Evolutionary conservation across 2,329 filamentous ascomycete genomes (phyloP).

Genomic region (Aureobasidium sp.): DNA sequence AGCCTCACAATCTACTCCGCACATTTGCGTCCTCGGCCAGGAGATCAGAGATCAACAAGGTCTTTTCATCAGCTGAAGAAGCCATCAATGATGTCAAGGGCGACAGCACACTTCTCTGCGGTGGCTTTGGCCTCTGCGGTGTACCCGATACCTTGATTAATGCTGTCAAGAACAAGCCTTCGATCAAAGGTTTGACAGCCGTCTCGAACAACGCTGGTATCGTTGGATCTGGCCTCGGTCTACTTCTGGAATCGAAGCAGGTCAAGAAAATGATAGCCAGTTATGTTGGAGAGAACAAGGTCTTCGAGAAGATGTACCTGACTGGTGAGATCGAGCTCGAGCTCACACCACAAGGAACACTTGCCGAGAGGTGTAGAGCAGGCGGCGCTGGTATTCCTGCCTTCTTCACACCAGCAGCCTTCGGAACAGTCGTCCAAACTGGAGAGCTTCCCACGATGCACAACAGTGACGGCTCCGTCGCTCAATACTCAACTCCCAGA

Average conservation of each 20-base stretch:
- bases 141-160: constrained; percentile 67
- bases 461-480: constrained; percentile 51
- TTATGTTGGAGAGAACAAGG: constrained; percentile 72
- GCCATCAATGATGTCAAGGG: constrained; percentile 65
- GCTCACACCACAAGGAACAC: constrained; percentile 67
- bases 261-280: constrained; percentile 66
- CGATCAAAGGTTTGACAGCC: constrained; percentile 56
- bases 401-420: constrained; percentile 69
- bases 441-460: constrained; percentile 62
- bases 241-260: constrained; percentile 62
- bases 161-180: constrained; percentile 56
- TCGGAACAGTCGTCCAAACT: constrained; percentile 59
- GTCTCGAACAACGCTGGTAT: constrained; percentile 77
- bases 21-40: constrained; percentile 22
- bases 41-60: constrained; percentile 22
- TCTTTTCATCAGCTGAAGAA: constrained; percentile 50
- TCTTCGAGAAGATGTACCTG: constrained; percentile 66
- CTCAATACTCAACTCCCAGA: constrained; percentile 58
- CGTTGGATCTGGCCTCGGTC: constrained; percentile 61
- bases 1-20: constrained; percentile 21
- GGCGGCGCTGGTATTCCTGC: constrained; percentile 72
- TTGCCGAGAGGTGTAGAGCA: constrained; percentile 65
- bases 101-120: constrained; percentile 64
- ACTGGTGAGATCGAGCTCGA: constrained; percentile 68
- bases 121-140: constrained; percentile 77